Percentiles rank a stretch among this genome's conserved stretches.
Conservation (phyloP, 2,329 filamentous ascomycete species). For the Arthrobotrys megalospora region DNA sequence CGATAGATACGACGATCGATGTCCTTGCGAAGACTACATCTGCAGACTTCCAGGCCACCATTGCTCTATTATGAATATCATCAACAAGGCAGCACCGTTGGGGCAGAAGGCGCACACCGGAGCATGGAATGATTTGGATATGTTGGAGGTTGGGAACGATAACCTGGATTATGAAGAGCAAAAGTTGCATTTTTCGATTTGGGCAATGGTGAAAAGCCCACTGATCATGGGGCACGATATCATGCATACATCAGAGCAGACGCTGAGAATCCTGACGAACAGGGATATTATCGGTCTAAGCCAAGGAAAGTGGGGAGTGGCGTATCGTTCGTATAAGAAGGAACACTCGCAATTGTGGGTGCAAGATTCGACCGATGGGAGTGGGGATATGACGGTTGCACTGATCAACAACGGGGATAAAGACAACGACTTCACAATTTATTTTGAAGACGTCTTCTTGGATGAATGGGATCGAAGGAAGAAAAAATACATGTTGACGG, state of each 20-base stretch:
- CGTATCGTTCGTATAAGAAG: slow-evolving; percentile 69
- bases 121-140: slow-evolving; percentile 67
- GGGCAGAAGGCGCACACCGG: slow-evolving; percentile 55
- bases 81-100: slow-evolving; percentile 60
- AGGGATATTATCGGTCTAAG: slow-evolving; percentile 68
- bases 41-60: slow-evolving; percentile 51
- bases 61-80: slow-evolving; percentile 60
- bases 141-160: slow-evolving; percentile 68
- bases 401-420: slow-evolving; percentile 64
- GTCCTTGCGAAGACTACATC: slow-evolving; percentile 57
- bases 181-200: slow-evolving; percentile 67
- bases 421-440: slow-evolving; percentile 37
- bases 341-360: slow-evolving; percentile 70
- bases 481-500: slow-evolving; percentile 67
- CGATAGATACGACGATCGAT: slow-evolving; percentile 55
- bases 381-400: slow-evolving; percentile 66
- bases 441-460: slow-evolving; percentile 56
- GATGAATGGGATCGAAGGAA: slow-evolving; percentile 60
- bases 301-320: slow-evolving; percentile 68
- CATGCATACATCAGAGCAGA: slow-evolving; percentile 67
- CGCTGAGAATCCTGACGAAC: slow-evolving; percentile 68
- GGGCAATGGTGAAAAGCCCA: slow-evolving; percentile 69
- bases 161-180: slow-evolving; percentile 63
- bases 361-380: slow-evolving; percentile 68
- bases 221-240: slow-evolving; percentile 69